Conservation (phyloP, 306 rosid genomes). For the Coriaria nepalensis region DNA sequence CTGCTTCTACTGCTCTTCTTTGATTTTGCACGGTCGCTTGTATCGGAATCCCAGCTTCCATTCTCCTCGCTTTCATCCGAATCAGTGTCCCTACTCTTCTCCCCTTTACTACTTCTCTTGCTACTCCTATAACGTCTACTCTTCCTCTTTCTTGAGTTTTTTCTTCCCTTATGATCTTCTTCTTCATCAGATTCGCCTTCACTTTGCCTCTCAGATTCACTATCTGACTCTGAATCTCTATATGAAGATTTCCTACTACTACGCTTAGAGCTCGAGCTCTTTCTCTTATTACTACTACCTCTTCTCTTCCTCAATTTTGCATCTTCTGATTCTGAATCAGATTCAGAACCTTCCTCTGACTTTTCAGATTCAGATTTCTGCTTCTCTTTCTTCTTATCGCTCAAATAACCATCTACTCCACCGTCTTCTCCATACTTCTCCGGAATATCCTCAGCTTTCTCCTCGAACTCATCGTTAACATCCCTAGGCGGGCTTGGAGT, state of each 20-base stretch:
- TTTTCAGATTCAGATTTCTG: constrained; percentile 14
- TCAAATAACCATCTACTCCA: constrained; percentile 13
- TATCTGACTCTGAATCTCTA: constrained; percentile 29
- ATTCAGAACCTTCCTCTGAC: constrained; percentile 15
- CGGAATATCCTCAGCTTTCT: constrained; percentile 32
- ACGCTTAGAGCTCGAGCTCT: constrained; percentile 20
- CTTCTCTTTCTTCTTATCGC: constrained; percentile 18
- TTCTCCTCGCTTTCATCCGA: constrained; percentile 15
- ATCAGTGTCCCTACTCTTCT: constrained; percentile 21
- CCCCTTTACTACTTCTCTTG: constrained; percentile 14
- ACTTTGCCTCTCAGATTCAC: constrained; percentile 21
- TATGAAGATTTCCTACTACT: constrained; percentile 23
- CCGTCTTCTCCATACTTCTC: constrained; percentile 16
- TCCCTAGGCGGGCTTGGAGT: constrained; percentile 82
- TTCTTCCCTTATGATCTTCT: constrained; percentile 30
- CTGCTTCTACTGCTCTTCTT: constrained; percentile 13
- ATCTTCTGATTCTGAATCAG: constrained; percentile 29
- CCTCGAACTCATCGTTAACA: constrained; percentile 41
- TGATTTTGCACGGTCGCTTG: constrained; percentile 5
- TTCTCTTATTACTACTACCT: constrained; percentile 1
- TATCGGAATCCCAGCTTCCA: constrained; percentile 17
- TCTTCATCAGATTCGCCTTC: constrained; percentile 35
- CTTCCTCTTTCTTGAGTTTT: constrained; percentile 19
- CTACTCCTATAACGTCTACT: constrained; percentile 10
- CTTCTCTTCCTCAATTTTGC: constrained; percentile 26